Base-by-base conservation (phyloP, 108 stramenopile species). In the Cyclotella atomus region DNA sequence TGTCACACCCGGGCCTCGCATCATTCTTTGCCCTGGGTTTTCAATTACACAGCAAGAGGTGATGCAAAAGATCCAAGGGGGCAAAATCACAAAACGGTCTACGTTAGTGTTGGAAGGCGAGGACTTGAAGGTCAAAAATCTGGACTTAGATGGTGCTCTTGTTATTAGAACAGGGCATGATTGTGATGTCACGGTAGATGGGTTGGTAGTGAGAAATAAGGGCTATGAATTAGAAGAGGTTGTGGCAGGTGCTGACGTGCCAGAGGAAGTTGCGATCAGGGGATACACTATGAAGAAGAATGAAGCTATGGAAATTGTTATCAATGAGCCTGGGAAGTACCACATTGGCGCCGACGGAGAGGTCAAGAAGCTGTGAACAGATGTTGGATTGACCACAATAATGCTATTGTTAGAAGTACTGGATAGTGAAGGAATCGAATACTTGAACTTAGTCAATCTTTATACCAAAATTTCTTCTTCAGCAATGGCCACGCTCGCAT, bases 211-310 rank as follows among this genome's bases (percentile, higher is more conserved):
- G 3, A 38, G 70, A 47, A 96, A 96, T 70, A 82, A 89, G 33
- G 95, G 95, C 43, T 96, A 83, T 83, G 88, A 86, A n/a, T 35
- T 92, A 16, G 83, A 75, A 56, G 87, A 89, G 50, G 76, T 87
- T 52, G 77, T 87, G 0, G 80, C 75, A 25, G 87, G 83, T 7
- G 87, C 87, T 21, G 76, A 78, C 62, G 87, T 91, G 29, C 79
- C 85, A 14, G 95, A 96, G 59, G 80, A 85, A 53, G 90, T 92
- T 23, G 80, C 79, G 6, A 96, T 96, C 71, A 83, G 95, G 43
- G 95, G 92, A 20, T 96, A 96, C 81, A 92, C 89, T 34, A 89
- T 96, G 90, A 75, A 75, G 25, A 93, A 93, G 69, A 78, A 86
- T 23, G 90, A 93, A 46, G 82, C 84, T 2, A 69, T 70, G 67